Evolutionary conservation across 2,329 filamentous ascomycete species (phyloP).

Genomic region (Coniochaeta prunicola): DNA sequence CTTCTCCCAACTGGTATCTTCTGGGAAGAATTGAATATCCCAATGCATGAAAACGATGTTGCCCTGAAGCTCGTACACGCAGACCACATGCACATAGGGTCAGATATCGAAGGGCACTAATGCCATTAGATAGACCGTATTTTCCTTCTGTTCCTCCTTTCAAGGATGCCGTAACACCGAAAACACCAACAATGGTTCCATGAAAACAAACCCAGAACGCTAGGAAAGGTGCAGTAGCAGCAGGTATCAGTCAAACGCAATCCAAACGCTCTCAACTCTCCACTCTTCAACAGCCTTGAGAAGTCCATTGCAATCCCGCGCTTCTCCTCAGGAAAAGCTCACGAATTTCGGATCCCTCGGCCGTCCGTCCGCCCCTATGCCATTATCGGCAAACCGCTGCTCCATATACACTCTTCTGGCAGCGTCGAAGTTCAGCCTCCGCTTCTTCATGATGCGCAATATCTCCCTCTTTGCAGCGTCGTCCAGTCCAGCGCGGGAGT

Average conservation of each 20-base stretch:
- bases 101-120: too few species aligned
- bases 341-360: conserved; percentile 94
- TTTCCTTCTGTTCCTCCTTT: too few species aligned
- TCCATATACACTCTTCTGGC: conserved; percentile 82
- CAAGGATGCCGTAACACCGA: too few species aligned
- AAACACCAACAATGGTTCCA: background rate
- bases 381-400: conserved; percentile 75
- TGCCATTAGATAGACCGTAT: too few species aligned
- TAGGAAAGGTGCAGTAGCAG: background rate
- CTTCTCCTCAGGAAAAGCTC: conserved; percentile 61
- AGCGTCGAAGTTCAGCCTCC: conserved; percentile 80
- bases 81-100: too few species aligned
- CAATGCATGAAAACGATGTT: background rate
- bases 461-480: conserved; percentile 74
- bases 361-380: conserved; percentile 79
- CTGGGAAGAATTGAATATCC: background rate
- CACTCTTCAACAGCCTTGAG: background rate
- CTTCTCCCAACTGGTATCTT: background rate
- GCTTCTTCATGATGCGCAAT: conserved; percentile 82
- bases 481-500: conserved; percentile 75
- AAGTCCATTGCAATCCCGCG: background rate
- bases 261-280: background rate
- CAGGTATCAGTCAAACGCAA: background rate
- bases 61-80: too few species aligned
- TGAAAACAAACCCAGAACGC: background rate